Evolutionary conservation across 495 filamentous ascomycete species (phyloP).

Genomic region (Copromyces sp.): DNA sequence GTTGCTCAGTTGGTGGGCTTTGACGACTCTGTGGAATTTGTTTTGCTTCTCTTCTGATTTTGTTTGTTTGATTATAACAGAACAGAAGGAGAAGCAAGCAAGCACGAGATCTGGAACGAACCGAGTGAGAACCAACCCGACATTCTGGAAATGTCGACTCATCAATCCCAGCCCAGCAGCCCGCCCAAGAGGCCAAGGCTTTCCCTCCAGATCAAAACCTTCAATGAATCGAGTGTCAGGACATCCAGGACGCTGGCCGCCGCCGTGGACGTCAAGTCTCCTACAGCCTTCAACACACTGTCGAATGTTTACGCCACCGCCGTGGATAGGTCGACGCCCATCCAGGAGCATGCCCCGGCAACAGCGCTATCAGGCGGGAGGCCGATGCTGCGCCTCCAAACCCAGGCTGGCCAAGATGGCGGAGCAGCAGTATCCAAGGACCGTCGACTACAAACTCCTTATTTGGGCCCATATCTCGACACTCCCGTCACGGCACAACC

Average conservation of each 20-base stretch:
- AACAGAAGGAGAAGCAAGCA: not conserved
- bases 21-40: not conserved
- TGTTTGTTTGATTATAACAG: not conserved
- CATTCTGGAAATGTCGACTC: slow-evolving; percentile 27
- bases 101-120: not conserved
- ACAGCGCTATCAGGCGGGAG: slow-evolving; percentile 28
- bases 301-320: slow-evolving; percentile 65
- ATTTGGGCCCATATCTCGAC: slow-evolving; percentile 31
- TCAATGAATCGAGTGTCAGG: slow-evolving; percentile 19
- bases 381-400: slow-evolving; percentile 37
- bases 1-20: slow-evolving; percentile 3
- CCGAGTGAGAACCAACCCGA: not conserved
- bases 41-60: not conserved
- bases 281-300: slow-evolving; percentile 74
- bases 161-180: slow-evolving; percentile 22
- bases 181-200: slow-evolving; percentile 61
- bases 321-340: slow-evolving; percentile 53
- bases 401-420: slow-evolving; percentile 17
- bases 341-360: slow-evolving; percentile 29
- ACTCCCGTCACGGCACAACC: slow-evolving; percentile 36
- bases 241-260: slow-evolving; percentile 26
- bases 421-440: slow-evolving; percentile 11
- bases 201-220: slow-evolving; percentile 60
- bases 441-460: slow-evolving; percentile 28
- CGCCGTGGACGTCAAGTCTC: slow-evolving; percentile 52